phyloP scores from a whole-genome alignment of 129 eudicot genomes.

The carrot (Daucus carota) region DNA sequence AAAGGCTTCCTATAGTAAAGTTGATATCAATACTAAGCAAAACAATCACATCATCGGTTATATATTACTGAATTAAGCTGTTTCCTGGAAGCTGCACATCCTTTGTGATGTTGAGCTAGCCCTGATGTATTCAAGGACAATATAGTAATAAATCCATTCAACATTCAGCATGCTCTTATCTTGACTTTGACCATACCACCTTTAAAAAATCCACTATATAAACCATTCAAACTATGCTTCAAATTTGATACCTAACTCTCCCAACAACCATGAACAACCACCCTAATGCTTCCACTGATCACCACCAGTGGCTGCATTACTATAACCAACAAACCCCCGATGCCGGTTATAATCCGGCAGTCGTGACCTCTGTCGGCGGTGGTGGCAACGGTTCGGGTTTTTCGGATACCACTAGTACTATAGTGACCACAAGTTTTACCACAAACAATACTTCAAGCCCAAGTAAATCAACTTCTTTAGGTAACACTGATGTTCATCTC shows the following conservation, averaged over 20 bases:
- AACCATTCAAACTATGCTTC: conserved; percentile 3
- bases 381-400: neutral
- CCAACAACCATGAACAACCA: conserved; percentile 3
- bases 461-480: conserved; percentile 8
- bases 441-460: conserved; percentile 10
- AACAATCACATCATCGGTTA: neutral
- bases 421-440: conserved; percentile 9
- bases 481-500: neutral
- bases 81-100: conserved; percentile 9
- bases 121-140: neutral
- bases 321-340: neutral
- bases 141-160: neutral
- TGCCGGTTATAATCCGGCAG: neutral
- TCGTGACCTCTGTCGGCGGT: neutral
- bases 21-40: too few species aligned
- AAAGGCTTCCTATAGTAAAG: too few species aligned
- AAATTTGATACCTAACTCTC: neutral
- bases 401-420: neutral
- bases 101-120: neutral
- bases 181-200: conserved; percentile 7
- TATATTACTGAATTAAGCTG: neutral
- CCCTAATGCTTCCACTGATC: neutral
- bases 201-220: neutral
- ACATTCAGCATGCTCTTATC: conserved; percentile 3
- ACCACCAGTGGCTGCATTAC: neutral